Base-by-base conservation (phyloP, 495 filamentous ascomycete genomes). In the Hypoxylon perforatum region DNA sequence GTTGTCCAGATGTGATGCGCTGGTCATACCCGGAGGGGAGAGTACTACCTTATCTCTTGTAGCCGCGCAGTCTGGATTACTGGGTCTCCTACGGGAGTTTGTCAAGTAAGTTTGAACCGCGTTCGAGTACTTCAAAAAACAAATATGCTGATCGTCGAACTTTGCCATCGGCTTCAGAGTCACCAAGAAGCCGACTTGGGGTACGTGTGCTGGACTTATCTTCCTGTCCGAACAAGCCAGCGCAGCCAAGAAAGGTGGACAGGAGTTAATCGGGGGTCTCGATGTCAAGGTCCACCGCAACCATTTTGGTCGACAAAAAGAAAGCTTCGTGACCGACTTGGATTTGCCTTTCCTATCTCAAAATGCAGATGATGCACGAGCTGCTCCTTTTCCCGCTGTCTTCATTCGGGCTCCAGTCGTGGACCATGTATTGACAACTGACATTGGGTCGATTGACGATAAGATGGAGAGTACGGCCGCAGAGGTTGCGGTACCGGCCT, bases 341-440 rank as follows among this genome's bases (percentile, higher is more conserved):
- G 79, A 89, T 28, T 77, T 99, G 42, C 86, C 87, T 0, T 97
- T 97, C 73, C 80, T 97, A 12, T 59, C 65, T 25, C 74, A 75
- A 0, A 80, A 79, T 3, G 57, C 63, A 19, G 60, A 57, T 36
- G 63, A 49, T 6, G 49, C 1, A n/a, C 23, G 65, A 5, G 60
- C 65, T 1, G 22, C 48, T 36, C 84, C 88, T 0, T 99, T 96
- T 75, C 84, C 86, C 15, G 91, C 88, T 0, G 90, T 99, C 28
- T 99, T 99, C 75, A 99, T 99, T 61, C 85, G 95, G 0, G 96
- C 95, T 15, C 95, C 95, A 0, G 88, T 98, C 1, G 96, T 99
- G 0, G 94, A 98, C 77, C 88, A 88, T 62, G 79, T 99, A 2
- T 75, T 97, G 39, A 82, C 85, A 4, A 76, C 82, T 52, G 76